These are phyloP conservation scores for Aspergillus puulaauensis DNA, from an alignment of 2,329 filamentous ascomycete genomes.

Conservation along the genomic window DNA sequence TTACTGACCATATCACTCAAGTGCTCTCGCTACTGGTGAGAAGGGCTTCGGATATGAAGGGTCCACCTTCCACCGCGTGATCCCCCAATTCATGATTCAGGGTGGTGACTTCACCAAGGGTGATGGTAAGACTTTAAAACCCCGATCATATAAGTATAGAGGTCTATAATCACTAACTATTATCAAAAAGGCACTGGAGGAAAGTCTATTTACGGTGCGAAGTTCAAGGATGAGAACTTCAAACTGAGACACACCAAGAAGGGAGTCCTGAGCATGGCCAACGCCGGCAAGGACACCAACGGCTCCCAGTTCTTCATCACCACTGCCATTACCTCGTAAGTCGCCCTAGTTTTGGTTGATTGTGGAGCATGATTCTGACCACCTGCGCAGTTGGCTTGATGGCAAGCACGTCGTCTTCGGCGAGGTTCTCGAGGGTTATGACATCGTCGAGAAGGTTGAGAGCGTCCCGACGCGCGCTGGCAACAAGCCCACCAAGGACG, in stretches of 20 bases:
- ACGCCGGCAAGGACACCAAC: conserved; percentile 64
- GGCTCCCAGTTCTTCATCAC: conserved; percentile 69
- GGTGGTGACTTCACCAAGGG: conserved; percentile 66
- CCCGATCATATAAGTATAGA: neutral
- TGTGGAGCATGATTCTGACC: neutral
- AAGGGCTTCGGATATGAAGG: conserved; percentile 68
- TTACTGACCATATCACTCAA: conserved; percentile 20
- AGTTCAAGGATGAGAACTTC: conserved; percentile 71
- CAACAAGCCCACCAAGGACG: conserved; percentile 58
- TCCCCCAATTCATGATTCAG: conserved; percentile 71
- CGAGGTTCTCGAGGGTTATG: conserved; percentile 62
- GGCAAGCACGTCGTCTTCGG: conserved; percentile 67
- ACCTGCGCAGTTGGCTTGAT: conserved; percentile 55
- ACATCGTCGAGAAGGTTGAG: conserved; percentile 63
- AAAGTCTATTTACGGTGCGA: conserved; percentile 66
- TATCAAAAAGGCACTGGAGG: conserved; percentile 57
- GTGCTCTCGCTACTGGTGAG: conserved; percentile 64
- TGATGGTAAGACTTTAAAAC: conserved; percentile 45
- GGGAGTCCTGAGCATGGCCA: conserved; percentile 65
- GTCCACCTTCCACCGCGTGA: conserved; percentile 68
- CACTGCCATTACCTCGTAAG: conserved; percentile 55
- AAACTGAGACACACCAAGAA: conserved; percentile 68
- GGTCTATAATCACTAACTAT: neutral
- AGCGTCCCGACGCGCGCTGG: conserved; percentile 57
- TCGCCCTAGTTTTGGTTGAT: neutral